Conservation (phyloP, 371 early-diverging fungal species). For the Apophysomyces variabilis region DNA sequence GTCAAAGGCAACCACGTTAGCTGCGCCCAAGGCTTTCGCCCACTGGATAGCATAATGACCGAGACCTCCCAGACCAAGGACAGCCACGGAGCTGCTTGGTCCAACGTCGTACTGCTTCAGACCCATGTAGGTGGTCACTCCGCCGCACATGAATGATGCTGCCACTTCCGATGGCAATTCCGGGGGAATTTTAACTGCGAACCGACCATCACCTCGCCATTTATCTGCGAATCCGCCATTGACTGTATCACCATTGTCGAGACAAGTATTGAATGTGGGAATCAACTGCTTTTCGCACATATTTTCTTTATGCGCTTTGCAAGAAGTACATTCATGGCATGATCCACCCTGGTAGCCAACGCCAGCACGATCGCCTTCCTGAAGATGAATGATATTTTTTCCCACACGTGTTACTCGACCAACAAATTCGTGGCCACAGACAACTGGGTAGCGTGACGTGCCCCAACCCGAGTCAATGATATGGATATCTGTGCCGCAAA, state of each 20-base stretch:
- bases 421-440: slow-evolving; percentile 69
- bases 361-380: slow-evolving; percentile 74
- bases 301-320: slow-evolving; percentile 32
- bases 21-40: slow-evolving; percentile 54
- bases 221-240: slow-evolving; percentile 68
- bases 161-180: slow-evolving; percentile 35
- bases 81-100: slow-evolving; percentile 46
- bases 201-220: slow-evolving; percentile 52
- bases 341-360: slow-evolving; percentile 61
- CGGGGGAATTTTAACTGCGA: slow-evolving; percentile 56
- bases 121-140: slow-evolving; percentile 61
- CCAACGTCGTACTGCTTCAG: slow-evolving; percentile 33
- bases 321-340: slow-evolving; percentile 38
- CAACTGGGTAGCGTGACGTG: slow-evolving; percentile 59
- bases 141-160: slow-evolving; percentile 11
- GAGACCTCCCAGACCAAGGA: slow-evolving; percentile 74
- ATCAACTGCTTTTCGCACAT: slow-evolving; percentile 52
- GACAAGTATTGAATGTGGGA: slow-evolving; percentile 63
- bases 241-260: slow-evolving; percentile 54
- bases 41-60: slow-evolving; percentile 66
- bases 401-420: slow-evolving; percentile 55
- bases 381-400: slow-evolving; percentile 41
- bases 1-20: slow-evolving; percentile 37
- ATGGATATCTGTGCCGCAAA: slow-evolving; percentile 49
- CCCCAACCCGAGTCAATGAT: slow-evolving; percentile 73